phyloP scores from a whole-genome alignment of 116 monocot genomes.

The Trichopus zeylanicus region DNA sequence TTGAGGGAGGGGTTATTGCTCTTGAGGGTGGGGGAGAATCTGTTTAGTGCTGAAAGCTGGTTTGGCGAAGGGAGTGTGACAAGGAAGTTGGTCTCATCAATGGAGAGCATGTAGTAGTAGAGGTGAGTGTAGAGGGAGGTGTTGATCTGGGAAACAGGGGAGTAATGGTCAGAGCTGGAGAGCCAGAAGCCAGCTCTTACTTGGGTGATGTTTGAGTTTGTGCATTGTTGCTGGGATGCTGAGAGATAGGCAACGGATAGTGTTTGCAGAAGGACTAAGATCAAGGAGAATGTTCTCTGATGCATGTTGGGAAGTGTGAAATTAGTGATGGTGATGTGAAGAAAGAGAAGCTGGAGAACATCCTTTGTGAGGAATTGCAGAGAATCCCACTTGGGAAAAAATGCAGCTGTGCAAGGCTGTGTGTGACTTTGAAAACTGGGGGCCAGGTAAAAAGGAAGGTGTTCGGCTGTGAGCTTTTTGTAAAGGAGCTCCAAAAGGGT shows the following conservation, averaged over 20 bases:
- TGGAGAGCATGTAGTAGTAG: conserved; percentile 53
- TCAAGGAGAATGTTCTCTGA: not conserved
- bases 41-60: conserved; percentile 1
- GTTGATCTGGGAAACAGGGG: conserved; percentile 47
- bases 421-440: not conserved
- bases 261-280: not conserved
- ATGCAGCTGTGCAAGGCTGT: not conserved
- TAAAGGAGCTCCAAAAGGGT: not conserved
- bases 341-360: not conserved
- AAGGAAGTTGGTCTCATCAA: conserved; percentile 18
- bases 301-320: conserved; percentile 1
- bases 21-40: conserved; percentile 20
- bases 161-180: conserved; percentile 38
- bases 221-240: conserved; percentile 5
- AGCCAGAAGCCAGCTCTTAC: conserved; percentile 82
- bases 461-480: not conserved
- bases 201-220: conserved; percentile 1
- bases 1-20: conserved; percentile 31
- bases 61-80: conserved; percentile 19
- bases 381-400: not conserved
- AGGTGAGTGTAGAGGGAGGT: conserved; percentile 69
- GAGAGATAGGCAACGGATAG: not conserved
- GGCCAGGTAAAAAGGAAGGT: not conserved
- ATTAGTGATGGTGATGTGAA: not conserved
- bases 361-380: not conserved